Conservation (phyloP, 2,329 filamentous ascomycete genomes). For the Ophiostoma tasmaniense region DNA sequence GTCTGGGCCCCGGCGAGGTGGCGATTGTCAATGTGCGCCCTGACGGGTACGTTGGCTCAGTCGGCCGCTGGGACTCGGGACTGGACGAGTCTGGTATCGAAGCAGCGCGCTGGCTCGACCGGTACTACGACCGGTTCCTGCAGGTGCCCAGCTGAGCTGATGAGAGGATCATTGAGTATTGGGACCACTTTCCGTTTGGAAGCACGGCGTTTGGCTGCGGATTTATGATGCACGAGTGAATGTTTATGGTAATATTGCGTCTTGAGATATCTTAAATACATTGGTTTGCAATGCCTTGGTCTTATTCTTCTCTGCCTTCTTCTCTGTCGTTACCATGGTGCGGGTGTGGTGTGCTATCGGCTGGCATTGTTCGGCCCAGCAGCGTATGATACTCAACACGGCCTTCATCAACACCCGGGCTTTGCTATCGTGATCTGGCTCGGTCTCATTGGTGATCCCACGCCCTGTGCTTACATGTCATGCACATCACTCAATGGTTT, state of each 20-base stretch:
- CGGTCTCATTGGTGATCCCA: not conserved
- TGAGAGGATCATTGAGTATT: not conserved
- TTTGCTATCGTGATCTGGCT: too few species aligned
- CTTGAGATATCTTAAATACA: too few species aligned
- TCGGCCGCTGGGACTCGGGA: conserved; percentile 46
- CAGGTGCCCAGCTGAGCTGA: conserved; percentile 33
- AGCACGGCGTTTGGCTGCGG: conserved; percentile 2
- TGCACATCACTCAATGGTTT: not conserved
- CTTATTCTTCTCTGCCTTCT: not conserved
- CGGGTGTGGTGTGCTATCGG: not conserved
- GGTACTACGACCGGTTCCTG: conserved; percentile 47
- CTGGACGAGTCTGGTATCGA: conserved; percentile 42
- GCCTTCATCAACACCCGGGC: too few species aligned
- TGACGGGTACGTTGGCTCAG: conserved; percentile 64
- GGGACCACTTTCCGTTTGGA: not conserved
- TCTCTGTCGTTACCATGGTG: not conserved
- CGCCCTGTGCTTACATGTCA: not conserved
- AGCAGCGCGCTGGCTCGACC: conserved; percentile 47
- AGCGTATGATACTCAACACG: too few species aligned
- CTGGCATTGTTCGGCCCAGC: too few species aligned
- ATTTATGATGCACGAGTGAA: conserved; percentile 2
- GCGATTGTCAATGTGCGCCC: conserved; percentile 61
- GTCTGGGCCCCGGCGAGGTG: conserved; percentile 46
- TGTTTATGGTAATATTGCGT: not conserved
- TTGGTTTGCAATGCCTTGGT: not conserved